A percentile compares a stretch with the other conserved stretches of the same genome.
Conservation (phyloP, 2,329 filamentous ascomycete species). For the Waltergamsia citrina region DNA sequence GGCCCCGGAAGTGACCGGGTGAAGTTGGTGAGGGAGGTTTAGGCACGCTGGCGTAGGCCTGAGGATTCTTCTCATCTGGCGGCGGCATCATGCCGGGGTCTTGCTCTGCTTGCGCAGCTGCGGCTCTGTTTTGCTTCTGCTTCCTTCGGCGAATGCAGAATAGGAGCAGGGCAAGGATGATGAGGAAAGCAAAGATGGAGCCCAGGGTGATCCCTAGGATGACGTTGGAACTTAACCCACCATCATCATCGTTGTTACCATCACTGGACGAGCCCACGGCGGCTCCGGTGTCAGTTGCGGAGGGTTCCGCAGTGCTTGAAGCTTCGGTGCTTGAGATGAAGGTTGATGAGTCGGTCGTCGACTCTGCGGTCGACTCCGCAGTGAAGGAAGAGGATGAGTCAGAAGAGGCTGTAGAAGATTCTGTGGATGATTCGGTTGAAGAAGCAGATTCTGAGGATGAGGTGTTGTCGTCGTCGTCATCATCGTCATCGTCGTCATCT, state of each 20-base stretch:
- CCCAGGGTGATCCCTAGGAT: conserved; percentile 79
- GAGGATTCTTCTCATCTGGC: conserved; percentile 42
- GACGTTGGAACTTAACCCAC: conserved; percentile 31
- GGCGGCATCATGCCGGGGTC: conserved; percentile 8
- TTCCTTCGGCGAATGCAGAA: conserved; percentile 44
- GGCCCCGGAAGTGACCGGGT: conserved; percentile 34
- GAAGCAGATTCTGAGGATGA: conserved; percentile 18
- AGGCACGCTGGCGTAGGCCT: conserved; percentile 35
- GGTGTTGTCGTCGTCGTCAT: conserved; percentile 5
- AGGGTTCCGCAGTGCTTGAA: conserved; percentile 9
- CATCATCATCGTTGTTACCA: conserved; percentile 14
- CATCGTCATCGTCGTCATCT: too few relatives aligned
- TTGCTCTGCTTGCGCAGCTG: conserved; percentile 16
- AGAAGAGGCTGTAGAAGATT: conserved; percentile 15
- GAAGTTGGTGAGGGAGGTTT: conserved; percentile 22
- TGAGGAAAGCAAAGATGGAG: conserved; percentile 64
- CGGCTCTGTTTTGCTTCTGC: conserved; percentile 41
- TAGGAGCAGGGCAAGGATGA: conserved; percentile 63
- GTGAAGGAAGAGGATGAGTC: conserved; percentile 14
- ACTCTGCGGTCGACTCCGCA: conserved; percentile 1
- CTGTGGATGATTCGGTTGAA: conserved; percentile 14
- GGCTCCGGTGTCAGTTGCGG: conserved; percentile 6
- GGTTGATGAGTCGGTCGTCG: conserved; percentile 14
- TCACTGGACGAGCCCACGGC: conserved; percentile 13
- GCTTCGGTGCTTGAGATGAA: conserved; percentile 9